Evolutionary conservation across 352 stramenopile genomes (phyloP), one percentile per base, ranked within the genome.

Genomic region (Halophytophthora polymorphica): DNA sequence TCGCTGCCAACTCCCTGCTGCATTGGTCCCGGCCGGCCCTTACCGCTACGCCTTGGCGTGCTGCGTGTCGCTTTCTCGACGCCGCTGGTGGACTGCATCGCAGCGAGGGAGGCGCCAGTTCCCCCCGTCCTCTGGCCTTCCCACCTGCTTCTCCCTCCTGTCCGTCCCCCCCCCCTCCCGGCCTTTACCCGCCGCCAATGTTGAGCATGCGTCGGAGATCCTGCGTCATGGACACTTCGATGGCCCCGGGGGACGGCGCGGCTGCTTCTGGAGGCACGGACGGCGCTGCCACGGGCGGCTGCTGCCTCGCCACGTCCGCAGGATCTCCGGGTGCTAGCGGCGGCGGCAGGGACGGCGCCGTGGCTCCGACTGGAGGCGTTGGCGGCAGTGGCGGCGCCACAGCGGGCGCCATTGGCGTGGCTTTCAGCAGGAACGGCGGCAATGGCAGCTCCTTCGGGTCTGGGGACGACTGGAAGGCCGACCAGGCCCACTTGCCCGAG

Each of bases 171-270:
- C 8, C 25, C 4, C 25, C 8, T 31, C 4, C 4, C 4, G 8
- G 25, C 8, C 17, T 23, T 64, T 71, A 76, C 13, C 56, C 70
- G 21, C 70, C 66, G 21, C 75, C 75, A 46, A 90, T 92, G 68
- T 90, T 92, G 39, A 92, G 71, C 82, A 92, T 83, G 36, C 77
- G 73, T 40, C 78, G 67, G 50, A 92, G 61, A 37, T 90, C 79
- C 46, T 88, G 73, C 53, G 82, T 92, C 82, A 92, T 90, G 19
- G 76, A 85, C 36, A 81, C 54, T 60, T 92, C 82, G 18, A 81
- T 59, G 19, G 77, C 77, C 62, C 71, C 72, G 47, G 67, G 64
- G 1, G 59, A 45, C 22, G 46, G 17, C 11, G 33, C 12, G 14
- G 48, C 29, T 38, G 66, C 60, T 54, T 77, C 66, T 15, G 71